phyloP scores from a whole-genome alignment of 2,329 filamentous ascomycete genomes.

The Beauveria brongniartii region DNA sequence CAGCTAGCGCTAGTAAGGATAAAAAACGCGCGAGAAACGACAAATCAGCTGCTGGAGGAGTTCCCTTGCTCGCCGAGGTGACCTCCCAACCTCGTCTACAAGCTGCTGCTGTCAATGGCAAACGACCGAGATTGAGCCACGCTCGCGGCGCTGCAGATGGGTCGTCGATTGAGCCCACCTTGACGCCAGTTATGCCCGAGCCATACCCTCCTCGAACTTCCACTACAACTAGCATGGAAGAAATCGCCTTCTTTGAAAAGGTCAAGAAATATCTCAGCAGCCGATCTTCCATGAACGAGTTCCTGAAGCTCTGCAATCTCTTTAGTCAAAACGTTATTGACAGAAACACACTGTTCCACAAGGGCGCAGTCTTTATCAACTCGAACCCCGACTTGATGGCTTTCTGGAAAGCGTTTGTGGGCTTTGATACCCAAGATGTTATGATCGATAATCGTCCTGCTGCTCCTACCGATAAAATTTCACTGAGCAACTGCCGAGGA shows the following conservation, averaged over 20 bases:
- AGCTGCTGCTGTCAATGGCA: slow-evolving; percentile 31
- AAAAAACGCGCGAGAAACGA: slow-evolving; percentile 73
- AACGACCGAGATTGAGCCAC: slow-evolving; percentile 70
- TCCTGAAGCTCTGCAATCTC: slow-evolving; percentile 92
- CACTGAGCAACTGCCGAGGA: slow-evolving; percentile 90
- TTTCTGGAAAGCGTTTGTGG: slow-evolving; percentile 80
- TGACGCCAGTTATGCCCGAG: slow-evolving; percentile 82
- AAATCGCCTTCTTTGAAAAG: slow-evolving; percentile 88
- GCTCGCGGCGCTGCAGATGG: slow-evolving; percentile 52
- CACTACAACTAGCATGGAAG: slow-evolving; percentile 69
- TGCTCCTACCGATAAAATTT: slow-evolving; percentile 73
- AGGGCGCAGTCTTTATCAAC: slow-evolving; percentile 78
- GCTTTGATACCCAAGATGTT: slow-evolving; percentile 68
- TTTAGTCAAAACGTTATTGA: slow-evolving; percentile 92
- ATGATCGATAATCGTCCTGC: slow-evolving; percentile 70
- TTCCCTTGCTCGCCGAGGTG: slow-evolving; percentile 35
- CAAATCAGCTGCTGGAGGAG: slow-evolving; percentile 42
- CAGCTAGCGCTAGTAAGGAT: slow-evolving; percentile 74
- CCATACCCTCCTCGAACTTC: slow-evolving; percentile 71
- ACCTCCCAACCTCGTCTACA: slow-evolving; percentile 29
- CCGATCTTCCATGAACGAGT: slow-evolving; percentile 87
- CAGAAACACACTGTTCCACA: slow-evolving; percentile 70
- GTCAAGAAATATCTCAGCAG: slow-evolving; percentile 96
- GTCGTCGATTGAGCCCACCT: slow-evolving; percentile 68
- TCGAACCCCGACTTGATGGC: slow-evolving; percentile 81